Base-by-base conservation (phyloP, 805 yeast genomes). In the Candida oleophila region DNA sequence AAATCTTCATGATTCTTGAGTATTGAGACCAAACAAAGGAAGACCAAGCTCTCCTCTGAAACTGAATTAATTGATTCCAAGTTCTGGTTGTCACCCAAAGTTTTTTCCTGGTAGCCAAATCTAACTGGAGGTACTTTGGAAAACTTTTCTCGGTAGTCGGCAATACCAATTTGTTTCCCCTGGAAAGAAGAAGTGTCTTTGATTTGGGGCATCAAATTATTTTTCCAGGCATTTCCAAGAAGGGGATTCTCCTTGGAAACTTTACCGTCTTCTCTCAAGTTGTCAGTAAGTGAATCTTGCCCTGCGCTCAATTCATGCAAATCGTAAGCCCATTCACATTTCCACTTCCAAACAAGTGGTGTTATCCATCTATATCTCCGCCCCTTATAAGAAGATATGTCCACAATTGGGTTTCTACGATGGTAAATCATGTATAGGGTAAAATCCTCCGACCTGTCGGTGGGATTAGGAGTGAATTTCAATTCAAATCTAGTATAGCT, bases 241-340 rank as follows among this genome's bases (percentile, higher is more conserved):
- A 39, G 42, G 18, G 42, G 42, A 21, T 39, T 39, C 9, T 21
- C 8, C 42, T 39, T 39, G 32, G 15, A 11, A 5, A 39, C 42
- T 11, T 21, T 20, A 21, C 42, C 42, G 7, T 22, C 34, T 3
- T 15, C 19, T 12, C 21, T n/a, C 21, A 39, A 22, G 33, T 28
- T 16, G 15, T 39, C 42, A 4, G n/a, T 21, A n/a, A 39, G 20
- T 4, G 42, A 39, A 11, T 18, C 28, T 32, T 39, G 42, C 5
- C 20, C 22, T 16, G 4, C 14, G 14, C 12, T 16, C 39, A 36
- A 36, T 12, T 9, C 19, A 16, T 16, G 16, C 21, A 36, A 36
- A 3, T 16, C 12, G 14, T 20, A 36, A 11, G 14, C 19, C 39
- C 39, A 36, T 9, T 36, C 19, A 7, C 7, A 16, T 16, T 19